Evolutionary conservation across 164 flowering plant genomes (phyloP), one percentile per base, ranked within the genome.

Genomic region (Sextonia rubra): DNA sequence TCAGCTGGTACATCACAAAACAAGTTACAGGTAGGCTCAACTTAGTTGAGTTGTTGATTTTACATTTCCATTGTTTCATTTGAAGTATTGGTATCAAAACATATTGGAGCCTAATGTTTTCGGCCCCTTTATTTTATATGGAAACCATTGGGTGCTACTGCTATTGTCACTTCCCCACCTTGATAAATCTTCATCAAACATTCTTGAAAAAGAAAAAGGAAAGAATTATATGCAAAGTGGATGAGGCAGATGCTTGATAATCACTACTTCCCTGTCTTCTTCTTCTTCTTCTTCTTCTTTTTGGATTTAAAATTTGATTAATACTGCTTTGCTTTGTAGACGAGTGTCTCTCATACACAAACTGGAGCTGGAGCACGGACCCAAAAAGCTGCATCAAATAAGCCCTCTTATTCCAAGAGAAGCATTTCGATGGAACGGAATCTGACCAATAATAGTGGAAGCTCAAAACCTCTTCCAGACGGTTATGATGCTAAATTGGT

Each of bases 401-500:
- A 69, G 64, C 60, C 87, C 68, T 32, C 79, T 32, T 73, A 12
- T 69, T 37, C 83, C 5, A 74, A 66, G 70, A 71, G 67, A 77
- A 79, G 47, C 64, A 77, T 61, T 79, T 67, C 73, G 27, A 18
- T 60, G 0, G 58, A 52, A 70, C 82, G 77, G 63, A 84, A 76
- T 75, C 83, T 75, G 61, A 70, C 83, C 27, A 83, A 78, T 71
- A 81, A 66, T 52, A 64, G 20, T 68, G 74, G 55, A 44, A 80
- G 74, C 68, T 65, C 91, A 37, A 89, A 85, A 83, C 76, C 89
- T 14, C 47, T 22, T 58, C 84, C 80, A 80, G 90, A 77, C 55
- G 86, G 80, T 55, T 83, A 82, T 83, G 98, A 93, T 74, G 68
- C 84, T 65, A 93, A 93, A 79, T 76, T 96, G 80, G 89, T 91